These are phyloP conservation scores for Canariomyces notabilis DNA, from an alignment of 2,329 filamentous ascomycete species.

Conservation along the genomic window DNA sequence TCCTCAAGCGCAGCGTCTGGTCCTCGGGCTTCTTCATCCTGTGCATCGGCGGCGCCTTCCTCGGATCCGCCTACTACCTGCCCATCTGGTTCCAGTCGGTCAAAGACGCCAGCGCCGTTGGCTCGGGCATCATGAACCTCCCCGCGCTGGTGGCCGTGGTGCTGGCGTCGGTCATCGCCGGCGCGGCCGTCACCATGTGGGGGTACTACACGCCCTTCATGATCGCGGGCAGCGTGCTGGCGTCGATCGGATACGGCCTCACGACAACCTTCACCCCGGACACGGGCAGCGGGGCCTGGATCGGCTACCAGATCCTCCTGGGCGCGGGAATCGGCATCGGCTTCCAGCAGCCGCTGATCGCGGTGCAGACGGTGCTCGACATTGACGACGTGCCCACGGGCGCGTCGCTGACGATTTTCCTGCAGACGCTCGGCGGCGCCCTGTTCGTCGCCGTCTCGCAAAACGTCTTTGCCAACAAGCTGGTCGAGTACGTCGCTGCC, in stretches of 20 bases:
- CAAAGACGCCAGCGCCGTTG: slow-evolving; percentile 32
- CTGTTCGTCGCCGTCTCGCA: slow-evolving; percentile 41
- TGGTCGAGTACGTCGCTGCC: slow-evolving; percentile 38
- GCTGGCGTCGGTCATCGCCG: slow-evolving; percentile 29
- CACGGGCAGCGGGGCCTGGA: slow-evolving; percentile 34
- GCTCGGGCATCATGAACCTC: slow-evolving; percentile 35
- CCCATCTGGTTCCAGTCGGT: slow-evolving; percentile 38
- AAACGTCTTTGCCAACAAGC: slow-evolving; percentile 40
- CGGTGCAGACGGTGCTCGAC: slow-evolving; percentile 38
- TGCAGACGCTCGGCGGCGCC: slow-evolving; percentile 29
- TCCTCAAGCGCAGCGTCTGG: slow-evolving; percentile 35
- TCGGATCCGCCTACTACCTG: slow-evolving; percentile 31
- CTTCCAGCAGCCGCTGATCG: slow-evolving; percentile 40
- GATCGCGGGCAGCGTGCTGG: slow-evolving; percentile 30
- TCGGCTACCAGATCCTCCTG: slow-evolving; percentile 38
- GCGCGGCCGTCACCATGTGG: slow-evolving; percentile 29
- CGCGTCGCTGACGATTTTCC: slow-evolving; percentile 39
- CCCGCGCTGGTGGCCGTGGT: slow-evolving; percentile 33
- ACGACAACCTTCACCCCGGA: slow-evolving; percentile 34
- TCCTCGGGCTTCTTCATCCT: slow-evolving; percentile 30
- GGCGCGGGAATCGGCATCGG: slow-evolving; percentile 38
- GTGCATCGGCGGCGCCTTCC: slow-evolving; percentile 30
- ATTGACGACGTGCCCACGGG: slow-evolving; percentile 39
- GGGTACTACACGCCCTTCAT: slow-evolving; percentile 40
- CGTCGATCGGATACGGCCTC: slow-evolving; percentile 34